Evolutionary conservation across 805 yeast genomes (phyloP).

Genomic region (Candida sphagnicola): DNA sequence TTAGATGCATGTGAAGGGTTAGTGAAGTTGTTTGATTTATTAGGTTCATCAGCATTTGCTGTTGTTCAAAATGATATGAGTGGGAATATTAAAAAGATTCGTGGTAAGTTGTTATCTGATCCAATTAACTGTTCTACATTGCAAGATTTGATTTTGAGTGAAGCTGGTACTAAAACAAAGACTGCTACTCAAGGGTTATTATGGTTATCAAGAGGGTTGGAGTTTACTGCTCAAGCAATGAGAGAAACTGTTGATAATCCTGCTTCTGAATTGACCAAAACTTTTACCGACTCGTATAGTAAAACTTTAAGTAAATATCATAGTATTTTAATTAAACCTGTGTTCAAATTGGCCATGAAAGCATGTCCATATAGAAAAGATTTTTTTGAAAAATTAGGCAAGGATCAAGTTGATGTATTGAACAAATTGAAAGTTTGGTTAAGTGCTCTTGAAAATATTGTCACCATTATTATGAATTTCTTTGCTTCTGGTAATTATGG

Average conservation of each 20-base stretch:
- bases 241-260: conserved; percentile 70
- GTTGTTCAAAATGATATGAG: conserved; percentile 86
- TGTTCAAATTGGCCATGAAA: conserved; percentile 91
- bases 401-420: conserved; percentile 62
- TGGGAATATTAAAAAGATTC: conserved; percentile 77
- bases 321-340: conserved; percentile 76
- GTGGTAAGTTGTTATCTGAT: conserved; percentile 58
- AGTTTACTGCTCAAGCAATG: conserved; percentile 89
- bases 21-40: conserved; percentile 75
- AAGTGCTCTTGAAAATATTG: conserved; percentile 69
- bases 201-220: conserved; percentile 83
- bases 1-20: conserved; percentile 81
- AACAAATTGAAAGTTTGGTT: conserved; percentile 72
- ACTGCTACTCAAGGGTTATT: conserved; percentile 87
- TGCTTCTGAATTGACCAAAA: conserved; percentile 59
- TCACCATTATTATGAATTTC: conserved; percentile 67
- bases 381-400: conserved; percentile 78
- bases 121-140: conserved; percentile 65
- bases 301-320: conserved; percentile 81
- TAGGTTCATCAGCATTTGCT: conserved; percentile 80
- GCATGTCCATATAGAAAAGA: conserved; percentile 91
- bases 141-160: conserved; percentile 73
- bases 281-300: conserved; percentile 81
- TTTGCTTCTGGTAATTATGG: conserved; percentile 80
- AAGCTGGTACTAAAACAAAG: conserved; percentile 61